Conservation (phyloP, 331 rosid genomes). For the Rosa hybrid region DNA sequence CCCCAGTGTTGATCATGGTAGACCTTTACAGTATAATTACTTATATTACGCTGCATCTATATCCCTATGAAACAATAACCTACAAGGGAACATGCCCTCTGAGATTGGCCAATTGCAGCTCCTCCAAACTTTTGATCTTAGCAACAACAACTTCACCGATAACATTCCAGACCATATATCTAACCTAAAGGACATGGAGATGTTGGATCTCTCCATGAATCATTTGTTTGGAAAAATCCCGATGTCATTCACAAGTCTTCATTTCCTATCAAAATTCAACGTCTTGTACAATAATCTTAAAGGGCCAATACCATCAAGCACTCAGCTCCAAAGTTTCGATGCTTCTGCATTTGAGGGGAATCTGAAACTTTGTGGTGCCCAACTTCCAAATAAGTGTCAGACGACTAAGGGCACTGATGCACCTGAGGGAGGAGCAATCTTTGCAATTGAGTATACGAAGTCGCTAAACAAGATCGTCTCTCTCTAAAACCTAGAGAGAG, state of each 20-base stretch:
- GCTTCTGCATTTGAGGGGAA: neutral
- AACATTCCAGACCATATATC: neutral
- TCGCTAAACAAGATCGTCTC: no score
- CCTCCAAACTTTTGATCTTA: neutral
- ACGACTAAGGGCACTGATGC: no score
- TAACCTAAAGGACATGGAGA: neutral
- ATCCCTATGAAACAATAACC: neutral
- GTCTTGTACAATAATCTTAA: neutral
- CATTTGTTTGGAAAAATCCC: neutral
- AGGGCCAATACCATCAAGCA: slow-evolving; percentile 7
- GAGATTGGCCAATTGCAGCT: neutral
- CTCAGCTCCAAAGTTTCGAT: neutral
- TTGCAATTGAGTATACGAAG: no score
- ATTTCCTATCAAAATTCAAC: neutral
- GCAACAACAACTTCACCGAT: neutral
- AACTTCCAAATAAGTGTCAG: no score
- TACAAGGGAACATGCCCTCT: neutral
- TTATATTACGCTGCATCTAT: neutral
- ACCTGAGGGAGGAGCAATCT: no score
- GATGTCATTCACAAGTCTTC: neutral
- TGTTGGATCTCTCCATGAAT: neutral
- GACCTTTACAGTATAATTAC: neutral
- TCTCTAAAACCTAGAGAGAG: no score
- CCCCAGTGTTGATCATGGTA: neutral
- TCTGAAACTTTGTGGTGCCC: no score